Conservation (phyloP, 352 stramenopile species). For the Blastocystis sp. region DNA sequence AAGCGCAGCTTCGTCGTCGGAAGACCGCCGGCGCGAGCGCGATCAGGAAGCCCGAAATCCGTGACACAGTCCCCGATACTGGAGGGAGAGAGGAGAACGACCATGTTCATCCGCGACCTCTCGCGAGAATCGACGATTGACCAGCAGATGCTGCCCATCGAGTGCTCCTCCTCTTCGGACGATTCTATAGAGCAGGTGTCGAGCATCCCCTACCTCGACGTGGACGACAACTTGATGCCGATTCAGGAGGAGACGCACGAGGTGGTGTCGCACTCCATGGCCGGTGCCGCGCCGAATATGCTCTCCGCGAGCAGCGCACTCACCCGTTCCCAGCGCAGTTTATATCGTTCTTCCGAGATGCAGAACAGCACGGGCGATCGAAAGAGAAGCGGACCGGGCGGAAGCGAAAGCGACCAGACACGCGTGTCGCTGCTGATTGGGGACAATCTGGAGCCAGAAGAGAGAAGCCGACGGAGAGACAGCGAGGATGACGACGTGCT, state of each 20-base stretch:
- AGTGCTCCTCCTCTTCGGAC: background rate
- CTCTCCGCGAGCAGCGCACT: background rate
- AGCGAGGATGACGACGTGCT: background rate
- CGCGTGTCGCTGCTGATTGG: background rate
- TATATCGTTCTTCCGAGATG: too few relatives aligned
- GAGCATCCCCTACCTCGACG: background rate
- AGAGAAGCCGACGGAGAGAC: too few relatives aligned
- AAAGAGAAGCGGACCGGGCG: background rate
- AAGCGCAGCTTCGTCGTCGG: too few relatives aligned
- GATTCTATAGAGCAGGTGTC: background rate
- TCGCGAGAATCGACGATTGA: too few relatives aligned
- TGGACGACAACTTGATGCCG: conserved; percentile 14
- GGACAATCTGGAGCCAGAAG: background rate
- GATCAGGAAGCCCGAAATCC: too few relatives aligned
- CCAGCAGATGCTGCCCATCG: background rate
- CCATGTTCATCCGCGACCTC: background rate
- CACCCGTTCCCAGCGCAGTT: background rate
- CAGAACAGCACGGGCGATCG: background rate
- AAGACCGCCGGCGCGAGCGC: too few relatives aligned
- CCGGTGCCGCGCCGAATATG: background rate
- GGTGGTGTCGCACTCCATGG: background rate
- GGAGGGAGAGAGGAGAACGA: background rate
- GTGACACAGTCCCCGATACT: background rate
- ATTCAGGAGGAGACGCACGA: background rate
- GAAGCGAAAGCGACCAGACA: background rate